phyloP scores from a whole-genome alignment of 768 basidiomycete species.

The Boletus pseudopeckii region DNA sequence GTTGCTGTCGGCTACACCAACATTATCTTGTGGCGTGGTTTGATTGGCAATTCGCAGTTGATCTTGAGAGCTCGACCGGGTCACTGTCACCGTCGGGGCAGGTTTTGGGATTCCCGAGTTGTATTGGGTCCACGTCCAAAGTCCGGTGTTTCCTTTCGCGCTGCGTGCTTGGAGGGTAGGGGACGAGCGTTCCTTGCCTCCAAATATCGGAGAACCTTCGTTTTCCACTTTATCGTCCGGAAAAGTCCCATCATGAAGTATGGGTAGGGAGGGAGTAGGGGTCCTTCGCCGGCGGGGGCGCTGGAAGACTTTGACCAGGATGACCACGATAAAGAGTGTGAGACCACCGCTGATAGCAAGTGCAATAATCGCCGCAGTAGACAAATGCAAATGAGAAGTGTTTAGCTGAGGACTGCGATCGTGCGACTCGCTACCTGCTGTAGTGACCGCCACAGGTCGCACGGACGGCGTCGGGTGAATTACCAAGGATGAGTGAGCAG shows the following conservation, averaged over 20 bases:
- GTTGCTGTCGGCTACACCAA: background rate
- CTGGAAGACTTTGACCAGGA: constrained; percentile 46
- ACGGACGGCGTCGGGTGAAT: constrained; percentile 3
- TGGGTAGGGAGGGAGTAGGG: constrained; percentile 73
- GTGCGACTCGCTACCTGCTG: background rate
- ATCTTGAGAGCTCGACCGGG: constrained; percentile 23
- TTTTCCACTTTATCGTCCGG: constrained; percentile 43
- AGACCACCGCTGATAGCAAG: constrained; percentile 52
- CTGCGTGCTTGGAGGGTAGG: constrained; percentile 23
- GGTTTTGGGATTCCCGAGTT: constrained; percentile 36
- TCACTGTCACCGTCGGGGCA: constrained; percentile 20
- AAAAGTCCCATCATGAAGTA: constrained; percentile 54
- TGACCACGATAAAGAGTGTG: constrained; percentile 44
- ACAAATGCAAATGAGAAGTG: constrained; percentile 40
- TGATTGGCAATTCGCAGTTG: constrained; percentile 9
- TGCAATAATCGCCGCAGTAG: constrained; percentile 48
- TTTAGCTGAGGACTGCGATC: constrained; percentile 12
- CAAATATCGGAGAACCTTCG: constrained; percentile 71
- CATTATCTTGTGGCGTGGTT: constrained; percentile 6
- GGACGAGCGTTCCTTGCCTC: constrained; percentile 66
- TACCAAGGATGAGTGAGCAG: constrained; percentile 9
- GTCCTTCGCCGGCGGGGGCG: constrained; percentile 51
- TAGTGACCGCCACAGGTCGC: constrained; percentile 1
- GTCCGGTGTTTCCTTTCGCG: constrained; percentile 40
- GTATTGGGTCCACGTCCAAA: constrained; percentile 59